Base-by-base conservation (phyloP, 495 filamentous ascomycete genomes). In the Elaphomyces granulatus region DNA sequence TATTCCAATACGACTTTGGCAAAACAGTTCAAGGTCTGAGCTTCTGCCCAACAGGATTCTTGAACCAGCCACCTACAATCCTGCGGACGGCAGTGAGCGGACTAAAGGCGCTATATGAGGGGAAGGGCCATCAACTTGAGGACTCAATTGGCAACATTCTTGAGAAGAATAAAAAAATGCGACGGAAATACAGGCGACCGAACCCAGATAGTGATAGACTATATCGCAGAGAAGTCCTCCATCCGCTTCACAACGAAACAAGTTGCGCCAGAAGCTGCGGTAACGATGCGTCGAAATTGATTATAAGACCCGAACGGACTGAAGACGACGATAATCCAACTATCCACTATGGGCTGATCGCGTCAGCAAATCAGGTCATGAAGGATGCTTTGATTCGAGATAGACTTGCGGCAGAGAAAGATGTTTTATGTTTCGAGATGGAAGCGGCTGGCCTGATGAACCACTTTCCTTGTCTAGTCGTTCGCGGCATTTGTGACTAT, bases 381-480 rank as follows among this genome's bases (percentile, higher is more conserved):
- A 54, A 51, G 28, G 38, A 56, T 23, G 41, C 12, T 8, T 8
- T 17, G 20, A 34, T 20, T 12, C 32, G 45, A 19, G 49, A 48
- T 16, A 16, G 8, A 16, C 37, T 59, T 48, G 12, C 41, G 37
- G 16, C 30, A 15, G 15, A 20, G 38, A 31, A 43, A 30, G 15
- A 43, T 3, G 45, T 32, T 19, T 30, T 52, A 3, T 61, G 56
- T 34, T 52, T 63, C 33, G 64, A 68, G 30, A 68, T 67, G 55
- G 64, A 67, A 48, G 64, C 61, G 8, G 64, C 64, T 15, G 64
- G 65, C 1, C 28, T 67, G 12, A 63, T 56, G 54, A 43, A 63
- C 41, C 36, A 54, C 18, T 56, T 62, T 34, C 53, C 42, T 39
- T 64, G 57, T 39, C 38, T 64, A 6, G 52, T 65, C 3, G 55